Percentiles rank a stretch among this genome's conserved stretches.
Conservation (phyloP, 352 stramenopile genomes). For the Globisporangium acanthophoron region DNA sequence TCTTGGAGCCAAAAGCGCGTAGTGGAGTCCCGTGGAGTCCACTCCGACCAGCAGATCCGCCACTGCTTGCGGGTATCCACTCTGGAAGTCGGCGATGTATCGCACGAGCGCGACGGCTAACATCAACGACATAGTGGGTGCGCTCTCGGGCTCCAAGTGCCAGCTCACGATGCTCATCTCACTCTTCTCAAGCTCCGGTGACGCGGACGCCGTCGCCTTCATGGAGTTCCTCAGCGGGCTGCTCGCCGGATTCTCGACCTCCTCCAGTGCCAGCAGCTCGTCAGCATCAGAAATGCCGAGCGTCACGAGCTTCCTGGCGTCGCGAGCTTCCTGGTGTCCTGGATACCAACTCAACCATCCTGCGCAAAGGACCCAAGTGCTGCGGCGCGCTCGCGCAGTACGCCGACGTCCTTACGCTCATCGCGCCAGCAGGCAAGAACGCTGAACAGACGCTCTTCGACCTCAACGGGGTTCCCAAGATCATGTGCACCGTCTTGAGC, state of each 20-base stretch:
- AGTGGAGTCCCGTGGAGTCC: background rate
- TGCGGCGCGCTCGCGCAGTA: constrained; percentile 40
- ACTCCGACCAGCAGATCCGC: background rate
- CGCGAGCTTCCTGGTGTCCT: too few relatives aligned
- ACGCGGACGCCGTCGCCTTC: constrained; percentile 30
- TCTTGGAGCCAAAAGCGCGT: background rate
- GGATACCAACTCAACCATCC: constrained; percentile 31
- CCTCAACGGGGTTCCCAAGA: constrained; percentile 46
- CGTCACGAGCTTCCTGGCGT: constrained; percentile 22
- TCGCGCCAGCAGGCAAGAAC: constrained; percentile 40
- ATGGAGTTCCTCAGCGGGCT: constrained; percentile 34
- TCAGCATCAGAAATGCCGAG: constrained; percentile 8
- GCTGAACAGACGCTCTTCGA: constrained; percentile 32
- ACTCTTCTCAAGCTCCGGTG: constrained; percentile 24
- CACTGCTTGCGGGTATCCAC: background rate
- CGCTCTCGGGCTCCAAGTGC: constrained; percentile 36
- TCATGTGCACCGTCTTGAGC: constrained; percentile 35
- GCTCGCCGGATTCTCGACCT: constrained; percentile 21
- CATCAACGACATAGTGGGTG: constrained; percentile 30
- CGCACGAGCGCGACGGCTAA: constrained; percentile 15
- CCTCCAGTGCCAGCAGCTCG: constrained; percentile 10
- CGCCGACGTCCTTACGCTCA: constrained; percentile 37
- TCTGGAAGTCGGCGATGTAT: background rate
- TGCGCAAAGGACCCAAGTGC: constrained; percentile 44
- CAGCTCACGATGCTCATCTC: constrained; percentile 40